Evolutionary conservation across 2,329 filamentous ascomycete species (phyloP), one percentile per base, ranked within the genome.

Genomic region (Diplocarpon mali): DNA sequence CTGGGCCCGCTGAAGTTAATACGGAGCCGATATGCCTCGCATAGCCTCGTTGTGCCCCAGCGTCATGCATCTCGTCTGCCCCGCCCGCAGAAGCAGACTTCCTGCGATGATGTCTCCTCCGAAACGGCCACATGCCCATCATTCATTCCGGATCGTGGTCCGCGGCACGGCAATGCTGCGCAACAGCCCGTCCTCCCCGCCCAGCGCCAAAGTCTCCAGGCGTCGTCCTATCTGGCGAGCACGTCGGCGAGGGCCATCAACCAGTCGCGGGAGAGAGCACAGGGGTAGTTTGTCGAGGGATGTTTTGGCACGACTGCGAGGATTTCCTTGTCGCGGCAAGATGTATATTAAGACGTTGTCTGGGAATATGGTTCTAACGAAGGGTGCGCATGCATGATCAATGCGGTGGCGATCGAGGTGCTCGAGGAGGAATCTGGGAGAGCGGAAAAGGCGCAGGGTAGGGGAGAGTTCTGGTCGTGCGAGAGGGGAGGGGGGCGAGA

Each of bases 71-170:
- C 57, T 73, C 73, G 48, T 55, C 72, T 72, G 55, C 71, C 73
- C 63, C 76, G 55, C 67, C 67, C 48, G 68, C 41, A 51, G 20
- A 24, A 24, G 20, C 4, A 24, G 70, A 64, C 60, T 72, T 69
- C 65, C 70, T 77, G 65, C 80, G 80, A 65, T 78, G 80, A 66
- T 75, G 80, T 67, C 74, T 81, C 60, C 82, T 79, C 65, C 80
- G 73, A 65, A 93, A 94, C 50, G 81, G 85, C 87, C 86, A 93
- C 65, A 89, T 69, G 62, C 81, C 78, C 85, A 90, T 90, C 40
- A 53, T 62, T 54, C 57, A 57, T 58, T 59, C 48, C 45, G 51
- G 47, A 44, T 51, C 41, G 28, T 52, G 38, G 40, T 40, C 28
- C 36, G 43, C 44, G 28, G 38, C 30, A 41, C 32, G 43, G 44